A percentile compares a stretch with the other conserved stretches of the same genome.
Conservation (phyloP, 257 asterid species). For the Przewalskia tangutica region DNA sequence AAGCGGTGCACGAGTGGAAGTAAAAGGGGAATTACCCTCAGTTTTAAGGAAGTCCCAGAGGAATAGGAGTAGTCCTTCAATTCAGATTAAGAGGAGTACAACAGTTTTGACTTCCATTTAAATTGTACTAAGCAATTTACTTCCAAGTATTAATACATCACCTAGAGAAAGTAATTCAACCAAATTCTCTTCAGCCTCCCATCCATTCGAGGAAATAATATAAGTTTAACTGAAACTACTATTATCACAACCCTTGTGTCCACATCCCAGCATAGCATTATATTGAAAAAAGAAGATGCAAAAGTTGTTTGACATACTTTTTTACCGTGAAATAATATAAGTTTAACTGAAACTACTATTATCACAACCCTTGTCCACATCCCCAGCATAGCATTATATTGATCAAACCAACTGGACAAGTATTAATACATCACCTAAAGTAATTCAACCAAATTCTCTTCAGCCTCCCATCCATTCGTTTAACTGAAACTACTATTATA, state of each 20-base stretch:
- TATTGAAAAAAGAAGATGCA: not conserved
- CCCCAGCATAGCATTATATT: too few relatives aligned
- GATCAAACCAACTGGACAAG: not conserved
- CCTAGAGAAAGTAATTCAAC: not conserved
- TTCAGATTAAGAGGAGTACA: not conserved
- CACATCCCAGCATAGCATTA: not conserved
- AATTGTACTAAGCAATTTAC: not conserved
- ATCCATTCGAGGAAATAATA: not conserved
- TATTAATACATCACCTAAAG: not conserved
- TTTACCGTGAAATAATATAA: too few relatives aligned
- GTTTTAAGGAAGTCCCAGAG: not conserved
- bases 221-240: not conserved
- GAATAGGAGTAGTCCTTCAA: not conserved
- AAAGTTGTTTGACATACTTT: not conserved
- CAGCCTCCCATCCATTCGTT: not conserved
- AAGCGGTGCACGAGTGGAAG: not conserved
- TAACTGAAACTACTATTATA: not conserved
- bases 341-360: too few relatives aligned
- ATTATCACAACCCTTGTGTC: not conserved
- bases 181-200: not conserved
- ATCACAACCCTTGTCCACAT: too few relatives aligned
- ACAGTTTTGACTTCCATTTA: not conserved
- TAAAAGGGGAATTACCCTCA: not conserved
- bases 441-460: not conserved
- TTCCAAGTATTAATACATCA: not conserved